A percentile compares a stretch with the other conserved stretches of the same genome.
Conservation (phyloP, 2,329 filamentous ascomycete species). For the Exophiala viscosa region DNA sequence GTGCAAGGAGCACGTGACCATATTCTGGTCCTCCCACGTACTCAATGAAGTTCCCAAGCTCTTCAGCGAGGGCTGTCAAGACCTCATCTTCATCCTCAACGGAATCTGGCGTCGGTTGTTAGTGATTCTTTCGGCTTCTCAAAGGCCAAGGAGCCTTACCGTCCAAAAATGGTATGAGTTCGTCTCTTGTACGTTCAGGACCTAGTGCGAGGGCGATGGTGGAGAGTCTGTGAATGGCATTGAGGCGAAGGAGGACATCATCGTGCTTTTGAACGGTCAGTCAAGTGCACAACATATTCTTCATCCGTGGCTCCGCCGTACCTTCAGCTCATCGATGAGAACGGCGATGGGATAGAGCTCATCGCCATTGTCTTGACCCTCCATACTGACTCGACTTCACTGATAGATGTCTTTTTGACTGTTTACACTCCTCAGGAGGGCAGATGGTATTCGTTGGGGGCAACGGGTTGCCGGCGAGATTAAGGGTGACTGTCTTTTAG, state of each 20-base stretch:
- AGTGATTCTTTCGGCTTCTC: conserved; percentile 27
- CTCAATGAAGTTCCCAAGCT: conserved; percentile 94
- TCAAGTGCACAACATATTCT: conserved; percentile 7
- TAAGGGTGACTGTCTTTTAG: background rate
- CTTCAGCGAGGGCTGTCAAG: conserved; percentile 91
- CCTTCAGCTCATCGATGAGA: conserved; percentile 99
- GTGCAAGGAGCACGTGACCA: conserved; percentile 93
- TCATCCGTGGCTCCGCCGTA: conserved; percentile 43
- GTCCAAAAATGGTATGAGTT: conserved; percentile 98
- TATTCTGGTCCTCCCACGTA: conserved; percentile 93
- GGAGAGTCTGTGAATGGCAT: conserved; percentile 95
- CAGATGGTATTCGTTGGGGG: background rate
- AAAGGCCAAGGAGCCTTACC: conserved; percentile 55
- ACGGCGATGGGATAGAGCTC: conserved; percentile 99
- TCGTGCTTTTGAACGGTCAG: conserved; percentile 67
- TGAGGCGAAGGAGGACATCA: conserved; percentile 94
- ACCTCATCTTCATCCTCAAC: conserved; percentile 99
- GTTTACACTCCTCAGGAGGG: conserved; percentile 17
- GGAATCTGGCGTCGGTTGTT: conserved; percentile 63
- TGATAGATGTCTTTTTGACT: conserved; percentile 28
- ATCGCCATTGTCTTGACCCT: conserved; percentile 86
- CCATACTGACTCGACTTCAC: conserved; percentile 63
- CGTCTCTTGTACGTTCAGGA: conserved; percentile 92
- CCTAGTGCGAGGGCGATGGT: conserved; percentile 96
- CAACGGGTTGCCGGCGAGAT: background rate